phyloP scores from a whole-genome alignment of 2,329 filamentous ascomycete species.

The Nakataea oryzae region DNA sequence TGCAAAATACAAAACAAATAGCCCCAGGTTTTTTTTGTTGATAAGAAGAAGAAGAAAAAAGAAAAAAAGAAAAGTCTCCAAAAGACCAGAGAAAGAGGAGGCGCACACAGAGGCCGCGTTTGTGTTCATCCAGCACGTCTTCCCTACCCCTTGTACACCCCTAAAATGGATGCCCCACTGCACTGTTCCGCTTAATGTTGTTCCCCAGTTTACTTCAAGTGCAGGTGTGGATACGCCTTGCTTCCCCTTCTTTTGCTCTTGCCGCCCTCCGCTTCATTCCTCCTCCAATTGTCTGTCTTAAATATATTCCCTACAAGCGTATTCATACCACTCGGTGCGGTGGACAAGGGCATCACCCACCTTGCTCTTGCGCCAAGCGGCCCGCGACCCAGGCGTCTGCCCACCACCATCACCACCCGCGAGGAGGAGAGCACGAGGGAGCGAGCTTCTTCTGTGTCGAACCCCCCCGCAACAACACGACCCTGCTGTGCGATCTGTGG shows the following conservation, averaged over 20 bases:
- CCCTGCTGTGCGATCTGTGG: constrained; percentile 16
- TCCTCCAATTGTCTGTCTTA: neutral
- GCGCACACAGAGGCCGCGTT: neutral
- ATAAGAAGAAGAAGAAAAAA: neutral
- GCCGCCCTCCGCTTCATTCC: neutral
- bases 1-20: neutral
- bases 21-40: too few relatives aligned
- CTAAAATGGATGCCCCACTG: neutral
- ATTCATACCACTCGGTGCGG: neutral
- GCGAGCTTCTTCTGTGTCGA: neutral
- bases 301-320: neutral
- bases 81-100: neutral
- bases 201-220: neutral
- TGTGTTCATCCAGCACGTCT: neutral
- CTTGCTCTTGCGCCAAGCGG: neutral
- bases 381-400: neutral
- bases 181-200: neutral
- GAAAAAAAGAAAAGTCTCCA: neutral
- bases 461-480: neutral
- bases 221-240: neutral
- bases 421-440: neutral
- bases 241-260: neutral
- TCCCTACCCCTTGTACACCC: neutral
- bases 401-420: neutral
- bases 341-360: neutral